Base-by-base conservation (phyloP, 2,329 filamentous ascomycete genomes). In the Mollisia scopiformis region DNA sequence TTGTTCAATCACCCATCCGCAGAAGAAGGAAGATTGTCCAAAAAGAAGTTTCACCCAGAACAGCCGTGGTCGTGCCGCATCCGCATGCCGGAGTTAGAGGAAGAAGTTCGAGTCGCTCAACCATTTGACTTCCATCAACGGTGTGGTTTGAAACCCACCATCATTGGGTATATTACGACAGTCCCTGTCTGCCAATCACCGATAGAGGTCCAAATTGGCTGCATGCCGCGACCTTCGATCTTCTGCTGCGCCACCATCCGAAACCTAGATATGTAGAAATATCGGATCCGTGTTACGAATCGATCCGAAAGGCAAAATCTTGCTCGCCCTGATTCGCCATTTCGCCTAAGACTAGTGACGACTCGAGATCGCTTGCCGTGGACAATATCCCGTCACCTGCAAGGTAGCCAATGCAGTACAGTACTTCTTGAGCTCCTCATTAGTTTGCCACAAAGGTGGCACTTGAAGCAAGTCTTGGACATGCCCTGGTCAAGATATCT, bases 111-210 rank as follows among this genome's bases (percentile, higher is more conserved):
- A 62, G n/a, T n/a, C n/a, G n/a, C n/a, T n/a, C n/a, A n/a, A n/a
- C 62, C 55, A 66, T 60, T 61, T 62, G 41, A 51, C 55, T 64
- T 64, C 39, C 39, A 58, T 51, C 47, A 52, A 25, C 43, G 33
- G 58, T 49, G 53, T 55, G 57, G 30, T 47, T 58, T 25, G 50
- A 49, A 56, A 30, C 50, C 13, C 43, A 46, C 49, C 49, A 30
- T 51, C 19, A 65, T 65, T 62, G 62, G 62, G 28, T 57, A 43
- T 59, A 57, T 59, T 62, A 65, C 60, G 60, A 62, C 13, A 46
- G 30, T 55, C 6, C 33, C 13, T n/a, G 25, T 37, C 35, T 19
- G 13, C 53, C 39, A 56, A 54, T 58, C 35, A 58, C 19, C 7
- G 49, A 49, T 10, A 21, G n/a, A 7, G 7, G 7, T 31, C 16